Conservation (phyloP, 208 protist species). For the Wallacemonas rigidus region DNA sequence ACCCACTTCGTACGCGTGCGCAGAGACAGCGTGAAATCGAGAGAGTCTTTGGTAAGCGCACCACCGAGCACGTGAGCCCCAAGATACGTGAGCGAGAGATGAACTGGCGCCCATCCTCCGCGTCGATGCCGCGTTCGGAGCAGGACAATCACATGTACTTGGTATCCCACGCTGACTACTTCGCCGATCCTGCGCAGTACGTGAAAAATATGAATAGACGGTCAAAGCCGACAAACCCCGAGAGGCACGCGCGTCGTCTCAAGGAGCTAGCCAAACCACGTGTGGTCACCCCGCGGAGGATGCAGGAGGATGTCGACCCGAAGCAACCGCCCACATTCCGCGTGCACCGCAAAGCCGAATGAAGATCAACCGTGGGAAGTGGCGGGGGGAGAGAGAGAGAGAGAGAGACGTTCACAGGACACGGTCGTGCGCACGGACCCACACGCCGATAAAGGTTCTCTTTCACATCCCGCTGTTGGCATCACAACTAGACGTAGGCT, state of each 20-base stretch:
- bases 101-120: constrained; percentile 63
- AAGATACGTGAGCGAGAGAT: constrained; percentile 34
- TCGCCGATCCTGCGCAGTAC: constrained; percentile 36
- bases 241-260: constrained; percentile 38
- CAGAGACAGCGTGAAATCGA: constrained; percentile 40
- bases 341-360: constrained; percentile 43
- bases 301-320: constrained; percentile 32
- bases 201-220: constrained; percentile 28
- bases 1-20: constrained; percentile 45
- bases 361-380: not conserved
- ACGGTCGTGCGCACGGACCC: no score
- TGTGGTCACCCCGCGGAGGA: constrained; percentile 39
- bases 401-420: no score
- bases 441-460: no score
- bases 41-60: constrained; percentile 33
- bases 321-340: constrained; percentile 51
- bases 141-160: constrained; percentile 56
- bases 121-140: constrained; percentile 33
- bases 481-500: no score
- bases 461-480: no score
- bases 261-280: constrained; percentile 48
- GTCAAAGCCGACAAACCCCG: constrained; percentile 22
- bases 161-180: constrained; percentile 58
- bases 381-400: no score
- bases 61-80: not conserved